Evolutionary conservation across 805 yeast genomes (phyloP).

Genomic region (Huiozyma sinensis): DNA sequence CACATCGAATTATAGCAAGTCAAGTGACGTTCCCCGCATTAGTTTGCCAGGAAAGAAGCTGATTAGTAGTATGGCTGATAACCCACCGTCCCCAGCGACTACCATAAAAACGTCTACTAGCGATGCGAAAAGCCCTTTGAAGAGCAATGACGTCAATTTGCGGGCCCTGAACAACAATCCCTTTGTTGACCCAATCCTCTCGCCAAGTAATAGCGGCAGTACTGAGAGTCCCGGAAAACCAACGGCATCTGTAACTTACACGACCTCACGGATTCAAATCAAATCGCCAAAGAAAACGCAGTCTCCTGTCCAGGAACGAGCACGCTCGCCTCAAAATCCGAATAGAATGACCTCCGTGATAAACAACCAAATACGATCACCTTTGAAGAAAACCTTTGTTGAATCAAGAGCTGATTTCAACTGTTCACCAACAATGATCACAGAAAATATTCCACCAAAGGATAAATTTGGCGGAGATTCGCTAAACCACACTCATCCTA

Average conservation of each 20-base stretch:
- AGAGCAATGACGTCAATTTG: too few species aligned
- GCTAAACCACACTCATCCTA: not conserved
- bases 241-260: constrained; percentile 27
- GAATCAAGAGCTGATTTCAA: constrained; percentile 3
- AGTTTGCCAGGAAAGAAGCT: too few species aligned
- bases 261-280: constrained; percentile 28
- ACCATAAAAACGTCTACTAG: not conserved
- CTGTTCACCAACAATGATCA: constrained; percentile 1
- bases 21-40: too few species aligned
- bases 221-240: constrained; percentile 10
- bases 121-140: too few species aligned
- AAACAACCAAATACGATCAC: constrained; percentile 27
- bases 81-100: too few species aligned
- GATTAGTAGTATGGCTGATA: too few species aligned
- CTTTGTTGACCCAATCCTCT: not conserved
- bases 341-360: constrained; percentile 25
- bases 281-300: constrained; percentile 18
- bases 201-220: not conserved
- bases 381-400: constrained; percentile 11
- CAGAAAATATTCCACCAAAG: not conserved
- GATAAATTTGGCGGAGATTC: not conserved
- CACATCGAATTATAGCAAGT: too few species aligned
- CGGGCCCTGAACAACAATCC: not conserved
- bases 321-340: constrained; percentile 10
- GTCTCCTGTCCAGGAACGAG: constrained; percentile 3